Percentiles rank a stretch among this genome's conserved stretches.
Conservation (phyloP, 306 rosid genomes). For the Psophocarpus tetragonolobus region DNA sequence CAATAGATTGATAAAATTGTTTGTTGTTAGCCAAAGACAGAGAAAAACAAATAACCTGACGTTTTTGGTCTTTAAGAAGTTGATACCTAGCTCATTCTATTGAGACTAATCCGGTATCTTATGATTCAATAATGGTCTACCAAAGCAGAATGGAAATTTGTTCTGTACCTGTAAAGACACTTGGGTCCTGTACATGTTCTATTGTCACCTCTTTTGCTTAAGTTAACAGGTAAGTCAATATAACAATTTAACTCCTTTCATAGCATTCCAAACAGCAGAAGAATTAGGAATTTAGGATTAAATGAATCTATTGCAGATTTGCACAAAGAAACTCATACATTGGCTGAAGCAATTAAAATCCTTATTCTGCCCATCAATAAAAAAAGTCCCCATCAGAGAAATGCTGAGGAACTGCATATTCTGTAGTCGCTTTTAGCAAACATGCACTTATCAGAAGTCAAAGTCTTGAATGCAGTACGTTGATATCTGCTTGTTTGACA, state of each 20-base stretch:
- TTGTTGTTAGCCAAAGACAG: background rate
- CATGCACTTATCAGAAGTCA: slow-evolving; percentile 72
- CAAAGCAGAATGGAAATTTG: slow-evolving; percentile 63
- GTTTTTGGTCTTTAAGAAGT: slow-evolving; percentile 51
- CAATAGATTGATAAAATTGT: background rate
- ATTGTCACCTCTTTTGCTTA: slow-evolving; percentile 55
- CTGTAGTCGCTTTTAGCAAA: slow-evolving; percentile 67
- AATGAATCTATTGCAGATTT: background rate
- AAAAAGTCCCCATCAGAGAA: slow-evolving; percentile 55
- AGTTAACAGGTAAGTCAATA: slow-evolving; percentile 50
- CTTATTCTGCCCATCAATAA: slow-evolving; percentile 54
- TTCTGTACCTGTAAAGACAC: no score
- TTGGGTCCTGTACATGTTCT: no score
- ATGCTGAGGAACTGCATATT: slow-evolving; percentile 36
- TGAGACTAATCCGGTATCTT: slow-evolving; percentile 65
- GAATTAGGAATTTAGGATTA: no score
- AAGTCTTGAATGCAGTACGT: slow-evolving; percentile 54
- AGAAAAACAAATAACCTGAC: slow-evolving; percentile 48
- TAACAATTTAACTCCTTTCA: slow-evolving; percentile 60
- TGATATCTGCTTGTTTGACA: slow-evolving; percentile 61
- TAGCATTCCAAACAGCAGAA: slow-evolving; percentile 1
- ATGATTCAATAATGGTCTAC: slow-evolving; percentile 71
- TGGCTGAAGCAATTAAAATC: slow-evolving; percentile 66
- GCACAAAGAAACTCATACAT: slow-evolving; percentile 39
- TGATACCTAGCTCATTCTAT: slow-evolving; percentile 80